Evolutionary conservation across 2,329 filamentous ascomycete genomes (phyloP).

Genomic region (Aspergillus hortae): DNA sequence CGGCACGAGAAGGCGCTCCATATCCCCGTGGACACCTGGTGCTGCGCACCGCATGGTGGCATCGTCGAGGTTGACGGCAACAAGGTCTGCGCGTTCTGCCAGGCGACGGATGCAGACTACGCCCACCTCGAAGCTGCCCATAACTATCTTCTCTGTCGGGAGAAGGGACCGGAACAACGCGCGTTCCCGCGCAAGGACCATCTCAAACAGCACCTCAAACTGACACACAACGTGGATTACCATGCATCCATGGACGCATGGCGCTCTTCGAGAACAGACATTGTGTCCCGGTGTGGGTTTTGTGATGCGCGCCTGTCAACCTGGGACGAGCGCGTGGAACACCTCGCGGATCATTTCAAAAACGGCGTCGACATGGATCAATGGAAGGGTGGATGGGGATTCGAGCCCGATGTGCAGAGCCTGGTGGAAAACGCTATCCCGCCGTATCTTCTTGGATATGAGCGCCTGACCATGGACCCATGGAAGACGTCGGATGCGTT

Average conservation of each 20-base stretch:
- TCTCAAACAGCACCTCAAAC: conserved; percentile 53
- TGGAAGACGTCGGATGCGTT: conserved; percentile 12
- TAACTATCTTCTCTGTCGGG: conserved; percentile 49
- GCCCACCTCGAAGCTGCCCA: conserved; percentile 50
- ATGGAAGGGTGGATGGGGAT: conserved; percentile 35
- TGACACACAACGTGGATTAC: conserved; percentile 52
- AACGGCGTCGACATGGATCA: conserved; percentile 31
- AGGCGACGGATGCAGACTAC: conserved; percentile 42
- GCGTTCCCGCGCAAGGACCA: conserved; percentile 60
- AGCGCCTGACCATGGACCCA: conserved; percentile 16
- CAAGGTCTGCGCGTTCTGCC: conserved; percentile 47
- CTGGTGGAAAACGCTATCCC: conserved; percentile 37
- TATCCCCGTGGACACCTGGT: conserved; percentile 46
- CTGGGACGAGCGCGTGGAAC: conserved; percentile 34
- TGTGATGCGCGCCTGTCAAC: conserved; percentile 28
- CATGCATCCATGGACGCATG: conserved; percentile 49
- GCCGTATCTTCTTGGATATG: conserved; percentile 33
- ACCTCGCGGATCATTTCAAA: conserved; percentile 36
- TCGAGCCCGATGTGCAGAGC: conserved; percentile 22
- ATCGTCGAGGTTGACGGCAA: conserved; percentile 29
- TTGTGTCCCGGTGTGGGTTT: conserved; percentile 42
- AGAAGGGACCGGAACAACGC: conserved; percentile 51
- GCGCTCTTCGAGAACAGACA: conserved; percentile 42
- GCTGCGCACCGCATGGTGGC: conserved; percentile 51
- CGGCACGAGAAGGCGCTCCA: conserved; percentile 48